Percentiles rank a stretch among this genome's conserved stretches.
Conservation (phyloP, 2,329 filamentous ascomycete species). For the Ceratocystis cubensis region DNA sequence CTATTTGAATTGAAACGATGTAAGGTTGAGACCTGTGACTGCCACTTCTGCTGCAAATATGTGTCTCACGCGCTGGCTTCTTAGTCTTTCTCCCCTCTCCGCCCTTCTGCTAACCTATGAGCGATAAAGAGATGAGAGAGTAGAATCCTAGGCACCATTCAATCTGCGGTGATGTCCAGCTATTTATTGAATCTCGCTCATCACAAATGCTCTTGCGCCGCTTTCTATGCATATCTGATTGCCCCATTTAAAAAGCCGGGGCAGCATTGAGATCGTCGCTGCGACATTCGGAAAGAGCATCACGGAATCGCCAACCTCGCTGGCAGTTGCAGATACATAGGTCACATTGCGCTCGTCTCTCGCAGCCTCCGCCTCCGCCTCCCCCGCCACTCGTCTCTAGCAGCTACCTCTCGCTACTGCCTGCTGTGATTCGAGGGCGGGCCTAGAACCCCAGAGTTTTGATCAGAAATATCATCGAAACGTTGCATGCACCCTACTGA, state of each 20-base stretch:
- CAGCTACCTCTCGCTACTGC: neutral
- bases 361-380: neutral
- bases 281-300: neutral
- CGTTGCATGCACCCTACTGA: neutral
- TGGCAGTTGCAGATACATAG: neutral
- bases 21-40: neutral
- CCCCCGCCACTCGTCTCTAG: neutral
- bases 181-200: neutral
- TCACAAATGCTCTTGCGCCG: neutral
- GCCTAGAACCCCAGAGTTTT: neutral
- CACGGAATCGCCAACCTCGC: neutral
- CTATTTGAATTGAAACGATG: neutral
- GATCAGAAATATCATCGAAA: neutral
- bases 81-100: neutral
- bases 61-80: conserved; percentile 11
- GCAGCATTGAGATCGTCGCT: neutral
- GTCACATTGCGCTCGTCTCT: neutral
- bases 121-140: neutral
- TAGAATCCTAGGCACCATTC: neutral
- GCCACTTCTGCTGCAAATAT: neutral
- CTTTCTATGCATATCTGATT: neutral
- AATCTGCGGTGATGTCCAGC: neutral
- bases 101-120: neutral
- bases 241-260: neutral
- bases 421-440: neutral